Evolutionary conservation across 2,329 filamentous ascomycete genomes (phyloP).

Genomic region (Colletotrichum sp.): DNA sequence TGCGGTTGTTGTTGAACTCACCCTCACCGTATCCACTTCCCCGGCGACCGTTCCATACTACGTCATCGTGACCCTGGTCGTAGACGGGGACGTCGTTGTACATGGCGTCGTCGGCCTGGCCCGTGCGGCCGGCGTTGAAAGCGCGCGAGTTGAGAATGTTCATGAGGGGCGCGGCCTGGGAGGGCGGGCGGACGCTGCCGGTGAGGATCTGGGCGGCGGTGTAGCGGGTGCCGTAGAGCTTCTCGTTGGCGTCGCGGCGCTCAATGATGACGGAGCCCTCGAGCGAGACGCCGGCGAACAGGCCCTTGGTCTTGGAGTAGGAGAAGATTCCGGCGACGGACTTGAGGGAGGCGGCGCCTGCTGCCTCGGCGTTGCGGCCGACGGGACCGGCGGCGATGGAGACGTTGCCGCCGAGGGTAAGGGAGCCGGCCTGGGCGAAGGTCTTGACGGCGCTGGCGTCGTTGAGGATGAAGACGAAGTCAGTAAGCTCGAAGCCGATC

Average conservation of each 20-base stretch:
- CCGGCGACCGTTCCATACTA: constrained; percentile 80
- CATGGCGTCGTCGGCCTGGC: constrained; percentile 65
- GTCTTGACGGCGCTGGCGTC: constrained; percentile 88
- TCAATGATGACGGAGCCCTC: constrained; percentile 95
- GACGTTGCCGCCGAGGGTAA: constrained; percentile 95
- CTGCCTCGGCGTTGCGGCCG: constrained; percentile 93
- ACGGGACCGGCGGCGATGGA: constrained; percentile 94
- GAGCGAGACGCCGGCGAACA: constrained; percentile 94
- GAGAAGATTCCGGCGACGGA: constrained; percentile 92
- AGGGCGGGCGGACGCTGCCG: constrained; percentile 78
- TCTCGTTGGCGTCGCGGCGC: constrained; percentile 94
- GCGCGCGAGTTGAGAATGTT: constrained; percentile 82
- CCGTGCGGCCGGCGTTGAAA: constrained; percentile 69
- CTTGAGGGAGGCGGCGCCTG: constrained; percentile 88
- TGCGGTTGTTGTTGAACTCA: constrained; percentile 34
- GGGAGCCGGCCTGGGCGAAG: constrained; percentile 88
- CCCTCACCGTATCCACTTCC: constrained; percentile 76
- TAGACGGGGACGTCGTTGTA: constrained; percentile 96
- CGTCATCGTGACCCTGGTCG: constrained; percentile 80
- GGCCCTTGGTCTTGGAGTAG: constrained; percentile 96
- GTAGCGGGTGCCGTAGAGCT: constrained; percentile 85
- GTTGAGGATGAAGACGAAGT: constrained; percentile 99
- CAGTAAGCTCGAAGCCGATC: constrained; percentile 86
- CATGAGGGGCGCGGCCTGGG: constrained; percentile 84
- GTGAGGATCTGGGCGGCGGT: constrained; percentile 83